Conservation (phyloP, 1,284 basidiomycete species). For the Microbotryum intermedium region DNA sequence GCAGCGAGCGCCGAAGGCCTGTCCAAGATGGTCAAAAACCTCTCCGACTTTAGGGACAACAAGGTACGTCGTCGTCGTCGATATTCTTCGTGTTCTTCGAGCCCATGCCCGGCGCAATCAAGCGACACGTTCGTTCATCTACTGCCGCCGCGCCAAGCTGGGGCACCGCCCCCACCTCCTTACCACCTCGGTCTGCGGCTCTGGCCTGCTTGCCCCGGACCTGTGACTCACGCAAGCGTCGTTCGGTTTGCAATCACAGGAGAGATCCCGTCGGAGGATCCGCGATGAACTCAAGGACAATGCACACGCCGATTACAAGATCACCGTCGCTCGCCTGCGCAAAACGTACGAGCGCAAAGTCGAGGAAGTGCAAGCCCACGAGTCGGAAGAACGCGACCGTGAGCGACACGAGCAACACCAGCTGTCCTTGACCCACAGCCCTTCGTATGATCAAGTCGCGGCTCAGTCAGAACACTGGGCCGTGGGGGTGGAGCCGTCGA, state of each 20-base stretch:
- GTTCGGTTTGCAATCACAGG: slow-evolving; percentile 4
- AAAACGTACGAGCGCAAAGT: slow-evolving; percentile 31
- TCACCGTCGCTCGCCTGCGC: slow-evolving; percentile 15
- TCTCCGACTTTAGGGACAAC: slow-evolving; percentile 17
- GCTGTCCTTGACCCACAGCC: neutral
- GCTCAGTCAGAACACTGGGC: neutral
- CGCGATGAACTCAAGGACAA: slow-evolving; percentile 25
- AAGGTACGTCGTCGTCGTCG: neutral
- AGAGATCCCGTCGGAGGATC: slow-evolving; percentile 29
- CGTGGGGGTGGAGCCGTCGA: neutral
- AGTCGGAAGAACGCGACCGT: slow-evolving; percentile 15
- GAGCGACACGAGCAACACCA: slow-evolving; percentile 10
- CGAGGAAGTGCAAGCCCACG: slow-evolving; percentile 28
- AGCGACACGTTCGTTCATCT: neutral
- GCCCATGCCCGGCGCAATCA: too few relatives aligned
- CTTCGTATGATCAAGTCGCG: neutral
- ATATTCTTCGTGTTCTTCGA: too few relatives aligned
- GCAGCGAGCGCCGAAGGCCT: slow-evolving; percentile 3
- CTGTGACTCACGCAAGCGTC: neutral
- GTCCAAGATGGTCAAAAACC: neutral
- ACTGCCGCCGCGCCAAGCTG: neutral
- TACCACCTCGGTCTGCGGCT: neutral
- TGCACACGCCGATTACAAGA: slow-evolving; percentile 30
- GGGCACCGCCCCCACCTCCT: neutral
- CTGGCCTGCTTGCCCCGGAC: too few relatives aligned